Evolutionary conservation across 108 stramenopile genomes (phyloP).

Genomic region (Nannochloropsis salina): DNA sequence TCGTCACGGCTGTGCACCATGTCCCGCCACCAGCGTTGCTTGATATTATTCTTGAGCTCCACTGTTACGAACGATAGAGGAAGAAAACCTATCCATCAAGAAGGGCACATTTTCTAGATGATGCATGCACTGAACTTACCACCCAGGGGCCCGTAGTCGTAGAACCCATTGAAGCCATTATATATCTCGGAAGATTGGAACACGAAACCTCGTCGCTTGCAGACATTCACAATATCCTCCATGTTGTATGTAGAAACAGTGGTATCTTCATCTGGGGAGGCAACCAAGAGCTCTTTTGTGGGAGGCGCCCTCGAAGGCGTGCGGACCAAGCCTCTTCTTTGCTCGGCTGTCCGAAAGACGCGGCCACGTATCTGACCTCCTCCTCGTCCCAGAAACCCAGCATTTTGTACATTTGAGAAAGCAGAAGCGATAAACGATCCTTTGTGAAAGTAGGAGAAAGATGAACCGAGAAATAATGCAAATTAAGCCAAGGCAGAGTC

Average conservation of each 20-base stretch:
- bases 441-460: background rate
- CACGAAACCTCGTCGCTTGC: conserved; percentile 90
- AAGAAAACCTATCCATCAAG: background rate
- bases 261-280: background rate
- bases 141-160: conserved; percentile 95
- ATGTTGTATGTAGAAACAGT: conserved; percentile 25
- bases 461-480: no score
- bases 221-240: conserved; percentile 63
- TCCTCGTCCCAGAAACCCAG: background rate
- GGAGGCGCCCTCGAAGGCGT: background rate
- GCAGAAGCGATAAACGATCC: background rate
- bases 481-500: no score
- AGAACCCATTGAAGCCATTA: conserved; percentile 92
- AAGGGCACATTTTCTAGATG: background rate
- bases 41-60: conserved; percentile 58
- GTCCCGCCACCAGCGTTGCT: conserved; percentile 80
- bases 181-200: conserved; percentile 92
- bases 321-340: background rate
- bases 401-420: background rate
- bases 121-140: conserved; percentile 55
- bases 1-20: conserved; percentile 84
- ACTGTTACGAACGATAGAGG: conserved; percentile 11
- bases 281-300: background rate
- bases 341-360: background rate
- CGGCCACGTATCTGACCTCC: background rate